Base-by-base conservation (phyloP, 2,329 filamentous ascomycete species). In the Pyricularia sp. region DNA sequence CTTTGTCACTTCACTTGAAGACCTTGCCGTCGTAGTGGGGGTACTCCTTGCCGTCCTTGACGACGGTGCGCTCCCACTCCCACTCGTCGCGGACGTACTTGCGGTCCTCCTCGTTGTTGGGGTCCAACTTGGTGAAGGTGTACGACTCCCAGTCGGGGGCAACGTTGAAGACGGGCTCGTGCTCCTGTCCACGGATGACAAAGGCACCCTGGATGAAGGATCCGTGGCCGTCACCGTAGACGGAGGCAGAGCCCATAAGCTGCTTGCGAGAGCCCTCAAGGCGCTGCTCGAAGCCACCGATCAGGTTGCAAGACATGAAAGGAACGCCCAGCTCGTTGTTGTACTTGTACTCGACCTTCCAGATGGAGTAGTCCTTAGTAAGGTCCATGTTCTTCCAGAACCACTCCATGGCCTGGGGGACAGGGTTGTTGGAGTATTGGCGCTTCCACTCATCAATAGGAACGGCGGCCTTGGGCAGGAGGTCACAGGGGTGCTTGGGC, bases 261-360 rank as follows among this genome's bases (percentile, higher is more conserved):
- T 93, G 97, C 90, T 99, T 99, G 86, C 95, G 94, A 79, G 93
- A 97, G 73, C 80, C 95, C 88, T 99, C 95, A 71, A 99, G 92
- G 86, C 95, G 95, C 81, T 89, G 88, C 85, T 97, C 97, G 89
- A 99, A 97, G 81, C 95, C 95, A 83, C 92, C 94, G 80, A 99
- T 94, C 82, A 98, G 85, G 89, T 99, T 99, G 87, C 91, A 92
- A 76, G 93, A 94, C 95, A 99, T 99, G 92, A 99, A 99, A 78
- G 91, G 92, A 82, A 95, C 85, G 78, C 93, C 97, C 75, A 99
- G 88, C 89, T 99, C 95, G 71, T 97, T 90, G 83, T 97, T 97
- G 88, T 99, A 99, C 90, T 97, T 97, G 90, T 97, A 99, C 83
- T 94, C 90, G 76, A 94, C 84, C 81, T 88, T 89, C 93, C 93